Percentiles rank a stretch among this genome's conserved stretches.
phyloP scores from a whole-genome alignment of 805 yeast species.

The Candida coleopterorum region DNA sequence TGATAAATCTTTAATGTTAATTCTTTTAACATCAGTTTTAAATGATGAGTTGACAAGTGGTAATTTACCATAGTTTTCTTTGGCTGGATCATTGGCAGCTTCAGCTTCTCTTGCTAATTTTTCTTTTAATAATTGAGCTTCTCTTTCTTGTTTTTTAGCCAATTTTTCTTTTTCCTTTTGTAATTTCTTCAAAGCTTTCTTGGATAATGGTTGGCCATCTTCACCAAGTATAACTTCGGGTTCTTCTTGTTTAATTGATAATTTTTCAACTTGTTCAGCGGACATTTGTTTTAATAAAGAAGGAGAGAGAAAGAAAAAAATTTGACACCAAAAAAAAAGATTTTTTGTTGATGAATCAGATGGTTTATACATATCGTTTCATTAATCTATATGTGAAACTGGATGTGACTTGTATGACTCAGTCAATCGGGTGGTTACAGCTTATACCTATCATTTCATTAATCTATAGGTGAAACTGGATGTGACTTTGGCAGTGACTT shows the following conservation, averaged over 20 bases:
- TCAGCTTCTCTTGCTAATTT: slow-evolving; percentile 71
- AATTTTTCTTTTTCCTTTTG: slow-evolving; percentile 92
- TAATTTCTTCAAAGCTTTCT: slow-evolving; percentile 91
- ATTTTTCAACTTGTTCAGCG: slow-evolving; percentile 21
- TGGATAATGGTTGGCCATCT: slow-evolving; percentile 84
- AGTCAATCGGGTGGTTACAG: no score
- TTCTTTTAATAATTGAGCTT: slow-evolving; percentile 80
- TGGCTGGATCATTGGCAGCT: slow-evolving; percentile 79
- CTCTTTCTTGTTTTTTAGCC: slow-evolving; percentile 87
- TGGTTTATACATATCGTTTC: no score
- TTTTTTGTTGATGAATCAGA: slow-evolving; percentile 3
- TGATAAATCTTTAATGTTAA: slow-evolving; percentile 51
- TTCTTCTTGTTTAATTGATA: slow-evolving; percentile 17
- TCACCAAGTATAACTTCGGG: slow-evolving; percentile 42
- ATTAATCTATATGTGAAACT: no score
- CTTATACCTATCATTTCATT: no score
- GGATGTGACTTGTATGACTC: no score
- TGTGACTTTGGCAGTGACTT: no score
- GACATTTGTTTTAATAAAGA: slow-evolving; percentile 15
- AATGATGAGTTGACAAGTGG: slow-evolving; percentile 77
- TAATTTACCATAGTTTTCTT: slow-evolving; percentile 81
- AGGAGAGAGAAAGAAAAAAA: not conserved
- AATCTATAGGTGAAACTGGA: no score
- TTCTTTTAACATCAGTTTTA: slow-evolving; percentile 64
- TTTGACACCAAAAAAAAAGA: not conserved